phyloP scores from a whole-genome alignment of 1,139 yeast genomes.

The Yamadazyma atmosphaerica region DNA sequence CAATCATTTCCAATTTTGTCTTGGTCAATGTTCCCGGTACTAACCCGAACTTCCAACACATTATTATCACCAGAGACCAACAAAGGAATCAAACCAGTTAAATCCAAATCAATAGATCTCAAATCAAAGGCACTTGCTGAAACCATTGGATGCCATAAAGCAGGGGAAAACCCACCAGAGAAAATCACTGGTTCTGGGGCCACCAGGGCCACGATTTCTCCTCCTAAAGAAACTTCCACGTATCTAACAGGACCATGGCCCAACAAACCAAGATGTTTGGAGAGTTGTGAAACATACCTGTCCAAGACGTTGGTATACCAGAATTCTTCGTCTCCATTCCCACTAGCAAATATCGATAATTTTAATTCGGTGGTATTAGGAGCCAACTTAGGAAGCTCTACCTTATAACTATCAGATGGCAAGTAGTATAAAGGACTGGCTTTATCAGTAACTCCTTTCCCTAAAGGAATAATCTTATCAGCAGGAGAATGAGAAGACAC shows the following conservation, averaged over 20 bases:
- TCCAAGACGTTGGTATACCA: slow-evolving; percentile 74
- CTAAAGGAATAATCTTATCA: slow-evolving; percentile 16
- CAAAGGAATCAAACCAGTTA: slow-evolving; percentile 65
- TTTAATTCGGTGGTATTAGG: slow-evolving; percentile 57
- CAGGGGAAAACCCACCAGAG: slow-evolving; percentile 80
- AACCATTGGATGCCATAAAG: slow-evolving; percentile 78
- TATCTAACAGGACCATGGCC: slow-evolving; percentile 69
- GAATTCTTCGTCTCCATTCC: slow-evolving; percentile 79
- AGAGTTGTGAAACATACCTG: slow-evolving; percentile 38
- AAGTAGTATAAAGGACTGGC: slow-evolving; percentile 38
- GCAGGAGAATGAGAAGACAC: slow-evolving; percentile 5
- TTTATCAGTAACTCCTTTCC: slow-evolving; percentile 15
- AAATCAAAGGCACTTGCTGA: slow-evolving; percentile 73
- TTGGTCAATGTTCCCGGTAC: slow-evolving; percentile 47
- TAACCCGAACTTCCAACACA: slow-evolving; percentile 46
- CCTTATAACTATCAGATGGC: slow-evolving; percentile 38
- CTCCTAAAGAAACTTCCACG: slow-evolving; percentile 53
- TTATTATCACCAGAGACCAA: slow-evolving; percentile 49
- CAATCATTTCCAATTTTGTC: slow-evolving; percentile 58
- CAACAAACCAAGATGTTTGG: slow-evolving; percentile 29
- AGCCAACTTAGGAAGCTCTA: slow-evolving; percentile 40
- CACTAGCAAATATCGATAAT: slow-evolving; percentile 66
- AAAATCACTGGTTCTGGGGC: slow-evolving; percentile 64
- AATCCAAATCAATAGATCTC: slow-evolving; percentile 61
- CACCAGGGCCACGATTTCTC: slow-evolving; percentile 46